phyloP scores from a whole-genome alignment of 2,329 filamentous ascomycete genomes.

The Colletotrichum spinosum region DNA sequence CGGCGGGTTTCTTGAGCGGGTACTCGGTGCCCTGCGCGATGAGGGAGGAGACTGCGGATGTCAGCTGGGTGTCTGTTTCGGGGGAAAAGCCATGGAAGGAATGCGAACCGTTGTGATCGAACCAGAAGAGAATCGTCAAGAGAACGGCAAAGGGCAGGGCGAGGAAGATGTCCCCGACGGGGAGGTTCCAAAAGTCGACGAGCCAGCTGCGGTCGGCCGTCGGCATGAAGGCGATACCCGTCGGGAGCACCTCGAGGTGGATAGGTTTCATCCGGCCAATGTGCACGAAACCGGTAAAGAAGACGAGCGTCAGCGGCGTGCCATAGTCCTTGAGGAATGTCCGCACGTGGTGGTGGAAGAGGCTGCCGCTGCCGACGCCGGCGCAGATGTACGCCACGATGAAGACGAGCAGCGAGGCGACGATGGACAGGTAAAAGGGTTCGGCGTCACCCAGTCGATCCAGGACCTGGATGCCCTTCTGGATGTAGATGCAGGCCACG shows the following conservation, averaged over 20 bases:
- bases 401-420: slow-evolving; percentile 81
- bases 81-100: background rate
- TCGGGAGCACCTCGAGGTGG: slow-evolving; percentile 78
- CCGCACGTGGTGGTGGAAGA: slow-evolving; percentile 81
- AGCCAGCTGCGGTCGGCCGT: slow-evolving; percentile 81
- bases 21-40: slow-evolving; percentile 88
- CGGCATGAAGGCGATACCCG: slow-evolving; percentile 81
- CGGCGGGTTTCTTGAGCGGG: slow-evolving; percentile 82
- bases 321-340: slow-evolving; percentile 92
- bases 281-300: slow-evolving; percentile 91
- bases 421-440: slow-evolving; percentile 83
- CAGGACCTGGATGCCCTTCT: slow-evolving; percentile 90
- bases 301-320: slow-evolving; percentile 83
- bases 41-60: slow-evolving; percentile 76
- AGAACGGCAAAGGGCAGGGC: slow-evolving; percentile 89
- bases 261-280: slow-evolving; percentile 84
- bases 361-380: slow-evolving; percentile 74
- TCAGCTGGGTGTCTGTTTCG: too few relatives aligned
- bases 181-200: slow-evolving; percentile 83
- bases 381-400: slow-evolving; percentile 81
- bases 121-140: slow-evolving; percentile 88
- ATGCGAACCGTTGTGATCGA: slow-evolving; percentile 82
- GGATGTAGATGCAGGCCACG: slow-evolving; percentile 90
- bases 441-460: slow-evolving; percentile 75
- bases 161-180: slow-evolving; percentile 79